These are phyloP conservation scores for Coix lacrymajobi DNA, from an alignment of 176 grass and related monocot genomes.

Conservation along the genomic window DNA sequence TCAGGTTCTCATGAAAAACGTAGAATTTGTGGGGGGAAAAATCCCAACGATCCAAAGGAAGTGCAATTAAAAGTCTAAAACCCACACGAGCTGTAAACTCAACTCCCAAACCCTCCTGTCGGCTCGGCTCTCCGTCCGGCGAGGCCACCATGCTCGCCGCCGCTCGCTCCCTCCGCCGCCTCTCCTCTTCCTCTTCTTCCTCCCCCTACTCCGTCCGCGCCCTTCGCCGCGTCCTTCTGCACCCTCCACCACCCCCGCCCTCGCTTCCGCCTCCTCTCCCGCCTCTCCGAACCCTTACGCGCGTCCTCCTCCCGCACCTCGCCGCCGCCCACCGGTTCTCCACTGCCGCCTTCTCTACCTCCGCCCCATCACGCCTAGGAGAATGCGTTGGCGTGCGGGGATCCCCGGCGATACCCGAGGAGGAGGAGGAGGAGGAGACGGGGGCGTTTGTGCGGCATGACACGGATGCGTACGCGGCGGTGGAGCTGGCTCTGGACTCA, in stretches of 20 bases:
- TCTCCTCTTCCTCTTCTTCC: constrained; percentile 18
- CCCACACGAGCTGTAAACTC: neutral
- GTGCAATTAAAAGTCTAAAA: neutral
- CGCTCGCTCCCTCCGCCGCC: constrained; percentile 35
- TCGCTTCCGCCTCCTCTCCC: constrained; percentile 9
- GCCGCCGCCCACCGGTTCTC: constrained; percentile 22
- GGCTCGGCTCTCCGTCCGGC: neutral
- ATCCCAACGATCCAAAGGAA: too few species aligned
- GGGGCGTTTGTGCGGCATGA: constrained; percentile 37
- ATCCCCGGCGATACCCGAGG: neutral
- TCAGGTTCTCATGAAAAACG: too few species aligned
- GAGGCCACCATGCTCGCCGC: constrained; percentile 54
- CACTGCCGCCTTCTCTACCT: neutral
- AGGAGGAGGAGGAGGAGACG: constrained; percentile 13
- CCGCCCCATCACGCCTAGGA: neutral
- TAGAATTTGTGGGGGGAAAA: too few species aligned
- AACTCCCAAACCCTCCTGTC: neutral
- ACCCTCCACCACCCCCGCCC: neutral
- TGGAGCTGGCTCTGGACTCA: constrained; percentile 89
- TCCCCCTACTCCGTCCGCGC: neutral
- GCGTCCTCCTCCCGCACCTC: constrained; percentile 13
- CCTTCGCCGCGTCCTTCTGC: neutral
- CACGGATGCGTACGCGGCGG: constrained; percentile 77
- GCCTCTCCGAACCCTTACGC: constrained; percentile 29
- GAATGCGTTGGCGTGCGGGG: constrained; percentile 30